A percentile compares a stretch with the other conserved stretches of the same genome.
Conservation (phyloP, 306 rosid genomes). For the Cucumis sativus region DNA sequence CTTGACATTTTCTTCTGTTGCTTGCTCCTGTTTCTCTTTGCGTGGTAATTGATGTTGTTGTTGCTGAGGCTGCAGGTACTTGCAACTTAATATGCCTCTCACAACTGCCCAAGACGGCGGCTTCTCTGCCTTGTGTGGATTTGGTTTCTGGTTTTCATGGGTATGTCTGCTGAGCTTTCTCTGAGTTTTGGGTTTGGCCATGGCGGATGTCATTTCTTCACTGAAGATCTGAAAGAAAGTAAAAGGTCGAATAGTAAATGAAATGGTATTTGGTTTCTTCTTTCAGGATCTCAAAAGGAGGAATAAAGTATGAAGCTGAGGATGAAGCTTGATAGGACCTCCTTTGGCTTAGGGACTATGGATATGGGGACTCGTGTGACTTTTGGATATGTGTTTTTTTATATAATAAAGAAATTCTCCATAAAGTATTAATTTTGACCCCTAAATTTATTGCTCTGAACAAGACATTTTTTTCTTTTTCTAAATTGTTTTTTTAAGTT, state of each 20-base stretch:
- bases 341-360: slow-evolving; percentile 9
- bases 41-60: slow-evolving; percentile 29
- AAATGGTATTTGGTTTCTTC: neutral
- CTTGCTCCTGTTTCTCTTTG: slow-evolving; percentile 34
- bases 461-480: neutral
- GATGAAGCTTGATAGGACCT: slow-evolving; percentile 7
- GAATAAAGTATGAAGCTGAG: neutral
- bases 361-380: slow-evolving; percentile 17
- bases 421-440: neutral
- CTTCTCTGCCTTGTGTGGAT: slow-evolving; percentile 50
- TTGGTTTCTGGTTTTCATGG: slow-evolving; percentile 36
- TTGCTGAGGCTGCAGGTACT: slow-evolving; percentile 39
- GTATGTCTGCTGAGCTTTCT: slow-evolving; percentile 36
- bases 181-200: slow-evolving; percentile 47
- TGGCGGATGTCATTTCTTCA: slow-evolving; percentile 22
- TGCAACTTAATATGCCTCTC: slow-evolving; percentile 64
- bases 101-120: slow-evolving; percentile 70
- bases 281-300: neutral
- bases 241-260: neutral
- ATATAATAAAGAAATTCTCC: neutral
- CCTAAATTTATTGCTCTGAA: slow-evolving; percentile 7
- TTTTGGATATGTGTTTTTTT: neutral
- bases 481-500: slow-evolving; percentile 8
- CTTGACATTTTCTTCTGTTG: slow-evolving; percentile 50
- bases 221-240: neutral